Evolutionary conservation across 179 eudicot genomes (phyloP).

Genomic region (Heliamphora pulchella): DNA sequence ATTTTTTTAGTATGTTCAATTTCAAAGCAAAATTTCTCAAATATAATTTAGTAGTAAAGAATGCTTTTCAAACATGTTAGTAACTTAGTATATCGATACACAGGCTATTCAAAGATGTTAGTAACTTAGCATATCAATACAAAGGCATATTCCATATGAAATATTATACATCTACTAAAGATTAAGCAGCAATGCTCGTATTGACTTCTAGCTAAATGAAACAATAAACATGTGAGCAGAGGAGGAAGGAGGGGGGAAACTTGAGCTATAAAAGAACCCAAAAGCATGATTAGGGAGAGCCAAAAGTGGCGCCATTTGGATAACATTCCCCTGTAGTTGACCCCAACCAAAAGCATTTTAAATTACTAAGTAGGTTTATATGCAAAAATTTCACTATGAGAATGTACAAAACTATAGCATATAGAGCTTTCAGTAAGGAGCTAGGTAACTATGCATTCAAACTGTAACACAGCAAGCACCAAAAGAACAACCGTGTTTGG

Average conservation of each 20-base stretch:
- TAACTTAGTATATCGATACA: too few species aligned
- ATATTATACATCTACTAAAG: background rate
- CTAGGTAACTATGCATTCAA: background rate
- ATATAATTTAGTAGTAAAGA: background rate
- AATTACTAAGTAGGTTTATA: background rate
- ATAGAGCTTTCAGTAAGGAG: background rate
- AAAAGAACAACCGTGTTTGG: background rate
- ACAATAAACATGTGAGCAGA: background rate
- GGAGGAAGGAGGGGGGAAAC: background rate
- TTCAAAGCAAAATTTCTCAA: background rate
- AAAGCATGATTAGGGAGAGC: conserved; percentile 1
- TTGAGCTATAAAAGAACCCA: background rate
- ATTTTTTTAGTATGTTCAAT: background rate
- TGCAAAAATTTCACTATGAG: background rate
- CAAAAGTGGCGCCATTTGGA: background rate
- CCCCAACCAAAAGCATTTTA: too few species aligned
- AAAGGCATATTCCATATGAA: background rate
- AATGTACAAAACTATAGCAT: background rate
- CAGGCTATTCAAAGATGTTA: too few species aligned
- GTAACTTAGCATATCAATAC: background rate
- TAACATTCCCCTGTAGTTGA: background rate
- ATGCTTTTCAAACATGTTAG: background rate
- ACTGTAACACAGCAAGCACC: background rate
- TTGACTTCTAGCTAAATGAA: background rate
- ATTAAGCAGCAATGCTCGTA: background rate